Evolutionary conservation across 768 basidiomycete genomes (phyloP), one percentile per base, ranked within the genome.

Genomic region (Sporobolomyces pararoseus): DNA sequence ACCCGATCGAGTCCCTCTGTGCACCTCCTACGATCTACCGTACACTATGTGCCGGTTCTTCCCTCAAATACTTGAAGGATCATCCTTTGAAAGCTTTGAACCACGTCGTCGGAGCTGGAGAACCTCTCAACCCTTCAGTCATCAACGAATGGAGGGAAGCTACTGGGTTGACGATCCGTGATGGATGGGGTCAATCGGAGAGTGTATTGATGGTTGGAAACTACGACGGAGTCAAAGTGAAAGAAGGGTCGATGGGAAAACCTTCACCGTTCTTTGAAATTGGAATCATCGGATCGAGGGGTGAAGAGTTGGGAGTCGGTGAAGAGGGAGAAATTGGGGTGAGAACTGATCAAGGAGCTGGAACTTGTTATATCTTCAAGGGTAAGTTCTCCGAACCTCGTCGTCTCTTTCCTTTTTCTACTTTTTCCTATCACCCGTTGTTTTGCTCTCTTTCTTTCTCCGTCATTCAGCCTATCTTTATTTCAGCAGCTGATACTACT

Each of bases 1-100:
- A 67, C 53, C 68, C 67, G 16, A 67, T 75, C 54, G 49, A 46
- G 39, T 58, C 63, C 1, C 58, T 75, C 35, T 75, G 74, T 46
- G 44, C 53, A 17, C 74, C 74, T 37, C 74, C 74, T 9, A 75
- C 74, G 4, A 65, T 70, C 65, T 75, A 75, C 44, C 71, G 74
- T 44, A 34, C 54, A 0, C 61, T 75, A 23, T 51, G 63, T 29
- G 51, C 66, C 17, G 21, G 67, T 2, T 21, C 59, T 3, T 54
- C 66, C 12, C 52, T 60, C 17, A 29, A n/a, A 5, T 64, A 65
- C 44, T 25, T 60, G 29, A 16, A 32, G 21, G 2, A n/a, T 9
- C 23, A 64, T 42, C 66, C 64, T 37, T 66, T 66, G 9, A 63
- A 64, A 21, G 37, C 17, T 10, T 47, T 74, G 29, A 34, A 37